Percentiles rank a stretch among this genome's conserved stretches.
phyloP scores from a whole-genome alignment of 2,329 filamentous ascomycete genomes.

The Alternaria consortialis region DNA sequence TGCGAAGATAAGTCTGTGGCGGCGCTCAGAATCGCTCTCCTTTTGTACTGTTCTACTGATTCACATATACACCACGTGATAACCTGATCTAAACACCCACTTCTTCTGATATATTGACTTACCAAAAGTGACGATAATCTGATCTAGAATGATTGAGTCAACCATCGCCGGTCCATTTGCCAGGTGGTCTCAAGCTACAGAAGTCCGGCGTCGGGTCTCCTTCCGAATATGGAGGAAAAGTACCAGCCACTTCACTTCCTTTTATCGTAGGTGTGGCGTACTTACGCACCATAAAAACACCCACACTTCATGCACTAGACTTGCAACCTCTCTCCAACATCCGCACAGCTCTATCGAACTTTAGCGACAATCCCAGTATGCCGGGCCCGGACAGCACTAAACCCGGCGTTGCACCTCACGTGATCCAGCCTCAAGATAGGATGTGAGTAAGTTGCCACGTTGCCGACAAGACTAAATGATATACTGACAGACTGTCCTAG shows the following conservation, averaged over 20 bases:
- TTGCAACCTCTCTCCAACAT: neutral
- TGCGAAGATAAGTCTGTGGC: no score
- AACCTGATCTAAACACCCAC: no score
- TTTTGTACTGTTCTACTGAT: no score
- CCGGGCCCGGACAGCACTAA: neutral
- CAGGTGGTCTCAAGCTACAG: neutral
- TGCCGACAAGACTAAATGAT: rapidly evolving
- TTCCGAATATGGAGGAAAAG: neutral
- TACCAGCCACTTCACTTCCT: neutral
- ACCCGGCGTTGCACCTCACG: neutral
- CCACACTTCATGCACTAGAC: neutral
- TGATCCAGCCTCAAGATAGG: neutral
- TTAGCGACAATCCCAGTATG: neutral
- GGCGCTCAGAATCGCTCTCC: no score
- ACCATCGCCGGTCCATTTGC: neutral
- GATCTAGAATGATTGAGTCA: neutral
- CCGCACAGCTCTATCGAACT: neutral
- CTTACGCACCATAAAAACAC: neutral
- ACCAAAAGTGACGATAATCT: neutral
- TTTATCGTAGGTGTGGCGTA: neutral
- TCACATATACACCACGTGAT: no score
- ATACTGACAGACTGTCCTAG: neutral
- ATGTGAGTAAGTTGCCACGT: neutral
- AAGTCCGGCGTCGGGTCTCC: neutral
- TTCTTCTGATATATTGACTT: no score